These are phyloP conservation scores for Oryza officinalis DNA, from an alignment of 176 grass and related monocot genomes.

Conservation along the genomic window DNA sequence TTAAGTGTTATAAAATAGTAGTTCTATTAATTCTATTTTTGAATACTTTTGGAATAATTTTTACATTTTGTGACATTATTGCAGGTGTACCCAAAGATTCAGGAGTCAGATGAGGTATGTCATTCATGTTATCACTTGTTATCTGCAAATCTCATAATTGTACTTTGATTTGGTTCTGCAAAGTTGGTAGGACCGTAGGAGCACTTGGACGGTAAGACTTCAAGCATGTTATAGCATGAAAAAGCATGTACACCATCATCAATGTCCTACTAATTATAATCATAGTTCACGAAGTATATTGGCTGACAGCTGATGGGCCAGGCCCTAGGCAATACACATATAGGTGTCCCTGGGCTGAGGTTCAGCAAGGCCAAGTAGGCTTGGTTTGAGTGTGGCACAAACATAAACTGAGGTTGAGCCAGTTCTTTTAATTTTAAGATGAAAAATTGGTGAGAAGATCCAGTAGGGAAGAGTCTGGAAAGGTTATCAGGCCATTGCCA, in stretches of 20 bases:
- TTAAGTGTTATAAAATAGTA: not conserved
- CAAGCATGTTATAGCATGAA: no score
- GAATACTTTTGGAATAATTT: not conserved
- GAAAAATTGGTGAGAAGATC: not conserved
- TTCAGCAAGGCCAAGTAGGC: not conserved
- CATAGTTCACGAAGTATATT: not conserved
- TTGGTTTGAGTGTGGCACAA: not conserved
- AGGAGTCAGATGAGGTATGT: slow-evolving; percentile 75
- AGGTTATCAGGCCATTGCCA: not conserved
- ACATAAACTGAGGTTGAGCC: not conserved
- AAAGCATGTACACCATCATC: no score
- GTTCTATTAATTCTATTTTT: not conserved
- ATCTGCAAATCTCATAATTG: not conserved
- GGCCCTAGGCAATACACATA: not conserved
- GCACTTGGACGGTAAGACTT: no score
- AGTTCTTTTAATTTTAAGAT: not conserved
- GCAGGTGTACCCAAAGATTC: slow-evolving; percentile 94
- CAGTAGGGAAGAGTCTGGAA: not conserved
- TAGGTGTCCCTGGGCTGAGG: not conserved
- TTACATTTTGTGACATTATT: slow-evolving; percentile 28
- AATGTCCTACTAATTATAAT: slow-evolving; percentile 2
- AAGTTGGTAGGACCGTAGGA: not conserved
- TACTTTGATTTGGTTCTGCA: slow-evolving; percentile 15
- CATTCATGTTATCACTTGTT: slow-evolving; percentile 11
- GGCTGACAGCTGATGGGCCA: not conserved